Base-by-base conservation (phyloP, 1,284 basidiomycete genomes). In the Ganoderma resinaceum region DNA sequence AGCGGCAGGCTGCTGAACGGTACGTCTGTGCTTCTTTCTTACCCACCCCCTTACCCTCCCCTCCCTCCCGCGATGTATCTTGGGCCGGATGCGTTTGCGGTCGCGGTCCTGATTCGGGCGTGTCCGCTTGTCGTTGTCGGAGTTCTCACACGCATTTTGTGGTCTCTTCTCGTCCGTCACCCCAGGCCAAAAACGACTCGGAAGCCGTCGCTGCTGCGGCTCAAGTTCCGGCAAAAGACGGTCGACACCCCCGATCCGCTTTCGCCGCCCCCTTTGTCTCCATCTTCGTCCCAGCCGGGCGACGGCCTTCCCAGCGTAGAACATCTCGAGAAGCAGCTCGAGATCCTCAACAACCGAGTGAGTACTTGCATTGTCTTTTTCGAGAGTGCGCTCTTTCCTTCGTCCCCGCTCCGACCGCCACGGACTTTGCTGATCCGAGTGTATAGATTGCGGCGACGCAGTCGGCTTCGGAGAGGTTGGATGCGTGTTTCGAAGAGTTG, bases 401-500 rank as follows among this genome's bases (percentile, higher is more conserved):
- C 11, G 18, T 3, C 18, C 40, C 7, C 40, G 16, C 40, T 14
- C 40, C 12, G 12, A 12, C 23, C 12, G 11, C 5, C 23, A 14
- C 23, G 46, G 23, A 12, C 2, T 14, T 49, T 7, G 58, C 55
- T 64, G 35, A 65, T n/a, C 37, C 23, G 20, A 37, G 20, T n/a
- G 2, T 49, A 7, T 52, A 76, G 75, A 55, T 75, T 8, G 71
- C 65, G 20, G 68, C 67, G 18, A 72, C 70, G 3, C 62, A 62
- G 37, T 18, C 61, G 3, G 63, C 66, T 1, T 69, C 70, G 2
- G 73, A 69, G 20, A 65, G 64, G 31, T 66, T 75, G 7, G 75
- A 76, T 59, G 43, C 26, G 20, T 68, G 70, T n/a, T 76, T 70
- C 53, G 73, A 73, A 23, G 69, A 68, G 42, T 49, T 76, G 29